Percentiles rank a stretch among this genome's conserved stretches.
These are phyloP conservation scores for Esteya vermicola DNA, from an alignment of 2,329 filamentous ascomycete species.

Conservation along the genomic window DNA sequence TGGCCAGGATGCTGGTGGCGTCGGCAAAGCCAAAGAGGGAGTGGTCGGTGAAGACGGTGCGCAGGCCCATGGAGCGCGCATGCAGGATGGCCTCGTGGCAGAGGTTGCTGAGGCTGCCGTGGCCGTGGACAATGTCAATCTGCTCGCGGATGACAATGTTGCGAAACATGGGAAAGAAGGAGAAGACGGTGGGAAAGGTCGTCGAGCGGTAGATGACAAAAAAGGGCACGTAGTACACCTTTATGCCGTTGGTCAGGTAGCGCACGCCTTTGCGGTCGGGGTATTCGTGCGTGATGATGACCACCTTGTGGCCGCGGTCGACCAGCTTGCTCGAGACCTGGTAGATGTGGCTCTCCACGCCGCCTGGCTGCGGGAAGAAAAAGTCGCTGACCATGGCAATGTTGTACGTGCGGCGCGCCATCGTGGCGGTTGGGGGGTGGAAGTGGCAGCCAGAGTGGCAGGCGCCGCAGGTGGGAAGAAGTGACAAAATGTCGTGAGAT, in stretches of 20 bases:
- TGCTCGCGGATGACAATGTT: slow-evolving; percentile 90
- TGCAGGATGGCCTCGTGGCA: slow-evolving; percentile 93
- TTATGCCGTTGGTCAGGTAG: slow-evolving; percentile 93
- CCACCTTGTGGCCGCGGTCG: slow-evolving; percentile 93
- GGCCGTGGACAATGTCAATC: slow-evolving; percentile 97
- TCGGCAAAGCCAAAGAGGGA: slow-evolving; percentile 96
- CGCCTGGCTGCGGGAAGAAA: slow-evolving; percentile 96
- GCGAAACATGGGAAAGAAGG: slow-evolving; percentile 93
- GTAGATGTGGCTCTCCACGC: slow-evolving; percentile 96
- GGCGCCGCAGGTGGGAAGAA: too few species aligned
- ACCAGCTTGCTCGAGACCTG: slow-evolving; percentile 93
- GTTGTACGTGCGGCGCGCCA: slow-evolving; percentile 46
- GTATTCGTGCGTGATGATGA: slow-evolving; percentile 94
- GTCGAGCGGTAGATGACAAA: slow-evolving; percentile 88
- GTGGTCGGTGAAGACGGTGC: slow-evolving; percentile 95
- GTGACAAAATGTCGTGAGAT: too few species aligned
- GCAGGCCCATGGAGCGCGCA: slow-evolving; percentile 86
- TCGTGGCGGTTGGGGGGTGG: slow-evolving; percentile 15
- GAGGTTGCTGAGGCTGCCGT: slow-evolving; percentile 81
- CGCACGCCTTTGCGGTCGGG: slow-evolving; percentile 80
- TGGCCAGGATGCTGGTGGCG: slow-evolving; percentile 86
- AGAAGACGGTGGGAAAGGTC: slow-evolving; percentile 94
- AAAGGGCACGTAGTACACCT: slow-evolving; percentile 96
- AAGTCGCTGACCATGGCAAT: slow-evolving; percentile 96
- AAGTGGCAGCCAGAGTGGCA: not conserved